Conservation (phyloP, 2,329 filamentous ascomycete species). For the Fusarium mangiferae region DNA sequence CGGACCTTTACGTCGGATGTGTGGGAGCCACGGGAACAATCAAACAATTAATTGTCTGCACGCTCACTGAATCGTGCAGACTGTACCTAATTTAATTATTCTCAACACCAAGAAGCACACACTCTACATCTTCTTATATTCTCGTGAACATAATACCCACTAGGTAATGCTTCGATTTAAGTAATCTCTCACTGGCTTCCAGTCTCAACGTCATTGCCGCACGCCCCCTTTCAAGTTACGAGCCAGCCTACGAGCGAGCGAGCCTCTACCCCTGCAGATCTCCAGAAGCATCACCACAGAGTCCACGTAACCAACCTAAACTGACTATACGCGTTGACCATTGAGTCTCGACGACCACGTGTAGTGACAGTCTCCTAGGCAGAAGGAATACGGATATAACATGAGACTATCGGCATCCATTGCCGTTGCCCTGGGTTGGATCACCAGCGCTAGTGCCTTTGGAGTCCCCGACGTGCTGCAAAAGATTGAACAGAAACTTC, state of each 20-base stretch:
- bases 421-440: slow-evolving; percentile 5
- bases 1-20: background rate
- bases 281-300: background rate
- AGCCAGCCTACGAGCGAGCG: background rate
- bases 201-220: background rate
- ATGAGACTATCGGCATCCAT: slow-evolving; percentile 15
- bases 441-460: slow-evolving; percentile 11
- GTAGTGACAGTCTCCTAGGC: background rate
- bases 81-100: background rate
- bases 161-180: background rate
- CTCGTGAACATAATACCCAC: fast-evolving
- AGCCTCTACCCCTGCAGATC: slow-evolving; percentile 9
- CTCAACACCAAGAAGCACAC: background rate
- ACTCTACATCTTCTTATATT: background rate
- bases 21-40: background rate
- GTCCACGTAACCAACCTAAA: slow-evolving; percentile 13
- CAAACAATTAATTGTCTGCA: background rate
- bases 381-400: background rate
- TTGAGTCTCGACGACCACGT: background rate
- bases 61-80: slow-evolving; percentile 1
- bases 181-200: background rate
- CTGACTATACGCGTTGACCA: slow-evolving; percentile 1
- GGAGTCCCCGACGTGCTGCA: slow-evolving; percentile 9
- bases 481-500: slow-evolving; percentile 16
- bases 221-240: slow-evolving; percentile 10